Evolutionary conservation across 176 grass and related monocot genomes (phyloP).

Genomic region (Lolium rigidum): DNA sequence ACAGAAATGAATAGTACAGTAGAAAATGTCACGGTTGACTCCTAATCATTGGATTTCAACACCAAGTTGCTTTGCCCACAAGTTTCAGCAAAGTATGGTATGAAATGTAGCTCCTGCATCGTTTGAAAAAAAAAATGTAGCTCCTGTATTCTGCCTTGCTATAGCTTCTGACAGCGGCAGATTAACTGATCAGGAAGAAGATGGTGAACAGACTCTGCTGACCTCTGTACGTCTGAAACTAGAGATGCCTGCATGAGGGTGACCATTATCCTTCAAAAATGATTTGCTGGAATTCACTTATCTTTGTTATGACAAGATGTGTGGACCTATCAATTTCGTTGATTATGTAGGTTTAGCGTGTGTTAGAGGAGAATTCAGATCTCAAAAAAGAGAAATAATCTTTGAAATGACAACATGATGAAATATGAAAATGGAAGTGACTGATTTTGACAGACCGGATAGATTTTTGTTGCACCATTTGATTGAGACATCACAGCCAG

Average conservation of each 20-base stretch:
- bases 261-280: background rate
- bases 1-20: background rate
- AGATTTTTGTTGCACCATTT: too few species aligned
- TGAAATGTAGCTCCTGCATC: background rate
- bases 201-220: slow-evolving; percentile 37
- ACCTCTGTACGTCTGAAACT: background rate
- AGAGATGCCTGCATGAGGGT: background rate
- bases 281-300: background rate
- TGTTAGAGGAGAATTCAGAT: background rate
- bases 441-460: too few species aligned
- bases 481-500: too few species aligned
- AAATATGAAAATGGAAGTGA: too few species aligned
- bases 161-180: slow-evolving; percentile 38
- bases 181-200: slow-evolving; percentile 35
- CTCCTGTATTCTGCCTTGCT: background rate
- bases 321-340: background rate
- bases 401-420: too few species aligned
- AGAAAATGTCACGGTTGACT: slow-evolving; percentile 42
- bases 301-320: background rate
- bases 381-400: too few species aligned
- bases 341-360: background rate
- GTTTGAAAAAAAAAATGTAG: background rate
- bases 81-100: slow-evolving; percentile 34
- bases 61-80: slow-evolving; percentile 37
- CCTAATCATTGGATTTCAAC: slow-evolving; percentile 38